Evolutionary conservation across 1,284 basidiomycete genomes (phyloP).

Genomic region (Irpex sp.): DNA sequence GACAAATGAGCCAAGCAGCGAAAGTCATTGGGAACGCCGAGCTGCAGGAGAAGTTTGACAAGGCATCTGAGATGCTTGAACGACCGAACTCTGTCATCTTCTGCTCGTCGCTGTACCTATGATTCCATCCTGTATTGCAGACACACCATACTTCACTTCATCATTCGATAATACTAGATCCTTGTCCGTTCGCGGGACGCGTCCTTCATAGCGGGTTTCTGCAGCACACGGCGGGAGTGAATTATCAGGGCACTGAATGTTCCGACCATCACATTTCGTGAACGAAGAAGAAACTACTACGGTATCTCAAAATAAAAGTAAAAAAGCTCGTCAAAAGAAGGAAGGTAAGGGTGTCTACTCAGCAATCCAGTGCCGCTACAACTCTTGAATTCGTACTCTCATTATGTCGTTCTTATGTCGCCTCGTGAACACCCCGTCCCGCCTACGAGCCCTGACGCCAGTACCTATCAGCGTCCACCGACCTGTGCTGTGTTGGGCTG

Average conservation of each 20-base stretch:
- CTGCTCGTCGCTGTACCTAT: conserved; percentile 83
- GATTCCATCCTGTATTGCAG: conserved; percentile 10
- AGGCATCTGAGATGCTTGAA: conserved; percentile 85
- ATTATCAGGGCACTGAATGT: not conserved
- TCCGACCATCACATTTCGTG: not conserved
- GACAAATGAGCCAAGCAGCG: conserved; percentile 94
- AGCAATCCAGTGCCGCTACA: not conserved
- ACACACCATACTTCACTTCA: not conserved
- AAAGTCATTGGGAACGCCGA: conserved; percentile 96
- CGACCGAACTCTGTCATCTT: conserved; percentile 93
- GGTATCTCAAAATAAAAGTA: not conserved
- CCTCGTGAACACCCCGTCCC: not conserved
- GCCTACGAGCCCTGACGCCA: not conserved
- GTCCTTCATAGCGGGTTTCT: no score
- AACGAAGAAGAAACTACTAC: not conserved
- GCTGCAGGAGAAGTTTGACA: conserved; percentile 88
- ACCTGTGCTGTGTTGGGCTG: conserved; percentile 15
- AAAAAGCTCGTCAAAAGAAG: not conserved
- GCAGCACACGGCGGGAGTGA: not conserved
- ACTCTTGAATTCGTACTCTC: not conserved
- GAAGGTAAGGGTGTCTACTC: not conserved
- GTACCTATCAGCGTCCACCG: conserved; percentile 6
- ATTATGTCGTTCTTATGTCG: not conserved
- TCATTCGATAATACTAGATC: not conserved
- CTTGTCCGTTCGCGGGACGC: no score